These are phyloP conservation scores for Avena atlantica DNA, from an alignment of 176 grass and related monocot species.

Conservation along the genomic window DNA sequence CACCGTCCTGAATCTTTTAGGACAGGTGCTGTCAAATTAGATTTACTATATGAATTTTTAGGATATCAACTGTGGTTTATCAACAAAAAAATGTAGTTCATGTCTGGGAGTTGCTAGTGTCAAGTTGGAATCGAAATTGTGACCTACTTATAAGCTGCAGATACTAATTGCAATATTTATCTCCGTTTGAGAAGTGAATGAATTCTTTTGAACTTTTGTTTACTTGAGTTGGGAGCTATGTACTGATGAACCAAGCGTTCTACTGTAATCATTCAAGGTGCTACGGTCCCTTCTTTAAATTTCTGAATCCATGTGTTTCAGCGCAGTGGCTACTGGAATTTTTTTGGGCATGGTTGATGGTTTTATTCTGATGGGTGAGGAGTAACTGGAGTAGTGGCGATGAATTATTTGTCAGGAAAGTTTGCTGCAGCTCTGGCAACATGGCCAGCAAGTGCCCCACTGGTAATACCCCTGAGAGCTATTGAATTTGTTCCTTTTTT, in stretches of 20 bases:
- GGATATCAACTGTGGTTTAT: not conserved
- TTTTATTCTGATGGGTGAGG: not conserved
- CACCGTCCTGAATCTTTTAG: not conserved
- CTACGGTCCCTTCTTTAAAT: not conserved
- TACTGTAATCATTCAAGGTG: not conserved
- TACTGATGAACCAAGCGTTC: not conserved
- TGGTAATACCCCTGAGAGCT: slow-evolving; percentile 40
- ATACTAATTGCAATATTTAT: not conserved
- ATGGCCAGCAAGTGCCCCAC: slow-evolving; percentile 38
- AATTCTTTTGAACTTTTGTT: not conserved
- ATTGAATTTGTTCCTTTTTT: slow-evolving; percentile 7
- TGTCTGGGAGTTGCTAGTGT: not conserved
- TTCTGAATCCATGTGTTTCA: not conserved
- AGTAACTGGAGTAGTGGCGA: not conserved
- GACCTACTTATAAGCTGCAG: not conserved
- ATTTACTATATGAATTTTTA: not conserved
- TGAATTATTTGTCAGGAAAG: not conserved
- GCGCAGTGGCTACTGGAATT: not conserved
- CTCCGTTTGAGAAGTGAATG: not conserved
- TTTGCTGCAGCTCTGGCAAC: slow-evolving; percentile 42
- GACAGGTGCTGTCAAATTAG: not conserved
- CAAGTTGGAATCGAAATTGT: not conserved
- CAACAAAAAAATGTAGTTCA: not conserved
- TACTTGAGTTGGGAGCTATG: not conserved
- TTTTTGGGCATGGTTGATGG: not conserved